These are phyloP conservation scores for Nothophoma quercina DNA, from an alignment of 2,329 filamentous ascomycete species.

Conservation along the genomic window DNA sequence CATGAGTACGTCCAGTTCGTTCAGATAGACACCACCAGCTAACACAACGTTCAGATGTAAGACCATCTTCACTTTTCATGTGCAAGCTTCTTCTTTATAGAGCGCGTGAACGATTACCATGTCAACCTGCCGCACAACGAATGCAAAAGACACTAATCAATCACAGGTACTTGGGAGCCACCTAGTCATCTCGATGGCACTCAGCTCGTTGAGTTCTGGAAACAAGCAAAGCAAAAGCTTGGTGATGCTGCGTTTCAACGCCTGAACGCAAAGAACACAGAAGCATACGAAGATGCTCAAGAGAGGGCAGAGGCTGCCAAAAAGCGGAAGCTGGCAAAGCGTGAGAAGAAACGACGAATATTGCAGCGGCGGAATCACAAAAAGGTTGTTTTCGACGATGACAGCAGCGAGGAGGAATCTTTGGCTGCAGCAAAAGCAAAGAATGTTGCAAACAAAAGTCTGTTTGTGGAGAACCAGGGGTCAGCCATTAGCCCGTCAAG, in stretches of 20 bases:
- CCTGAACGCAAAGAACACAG: constrained; percentile 17
- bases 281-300: constrained; percentile 16
- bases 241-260: constrained; percentile 7
- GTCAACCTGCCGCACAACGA: background rate
- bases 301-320: constrained; percentile 11
- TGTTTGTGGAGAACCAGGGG: constrained; percentile 18
- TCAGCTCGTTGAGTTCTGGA: constrained; percentile 11
- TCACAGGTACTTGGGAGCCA: constrained; percentile 41
- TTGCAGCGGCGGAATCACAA: constrained; percentile 1
- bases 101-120: too few species aligned
- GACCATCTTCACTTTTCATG: too few species aligned
- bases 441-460: background rate
- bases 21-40: background rate
- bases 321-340: constrained; percentile 20
- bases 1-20: constrained; percentile 25
- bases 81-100: too few species aligned
- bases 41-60: background rate
- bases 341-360: constrained; percentile 27
- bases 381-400: background rate
- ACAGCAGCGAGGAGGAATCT: constrained; percentile 25
- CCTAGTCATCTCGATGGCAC: constrained; percentile 19
- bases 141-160: constrained; percentile 4
- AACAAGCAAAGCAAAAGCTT: constrained; percentile 17
- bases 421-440: background rate
- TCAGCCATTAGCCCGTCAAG: background rate